Evolutionary conservation across 495 filamentous ascomycete species (phyloP).

Genomic region (Penicillium coprophilum): DNA sequence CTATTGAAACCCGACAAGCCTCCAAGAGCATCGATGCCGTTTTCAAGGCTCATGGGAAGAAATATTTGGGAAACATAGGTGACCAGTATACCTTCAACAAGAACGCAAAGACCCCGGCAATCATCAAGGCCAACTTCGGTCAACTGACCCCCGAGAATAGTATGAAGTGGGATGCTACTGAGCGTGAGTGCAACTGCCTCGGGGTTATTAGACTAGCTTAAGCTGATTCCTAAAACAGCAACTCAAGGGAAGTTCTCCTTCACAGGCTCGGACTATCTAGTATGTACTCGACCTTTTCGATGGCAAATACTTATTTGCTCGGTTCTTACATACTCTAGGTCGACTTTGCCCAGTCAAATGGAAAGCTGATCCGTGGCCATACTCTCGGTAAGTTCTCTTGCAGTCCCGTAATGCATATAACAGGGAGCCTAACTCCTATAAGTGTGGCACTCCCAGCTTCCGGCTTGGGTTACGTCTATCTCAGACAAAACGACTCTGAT

Average conservation of each 20-base stretch:
- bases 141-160: slow-evolving; percentile 56
- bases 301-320: background rate
- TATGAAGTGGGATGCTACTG: slow-evolving; percentile 55
- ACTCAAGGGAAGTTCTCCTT: slow-evolving; percentile 45
- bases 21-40: slow-evolving; percentile 25
- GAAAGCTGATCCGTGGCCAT: slow-evolving; percentile 51
- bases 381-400: slow-evolving; percentile 35
- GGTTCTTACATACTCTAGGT: slow-evolving; percentile 25
- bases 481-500: slow-evolving; percentile 45
- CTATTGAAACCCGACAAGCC: slow-evolving; percentile 19
- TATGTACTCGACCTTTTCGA: slow-evolving; percentile 8
- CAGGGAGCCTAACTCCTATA: slow-evolving; percentile 9
- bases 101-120: slow-evolving; percentile 25
- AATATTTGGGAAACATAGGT: slow-evolving; percentile 28
- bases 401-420: background rate
- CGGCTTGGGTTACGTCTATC: slow-evolving; percentile 48
- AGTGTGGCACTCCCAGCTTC: slow-evolving; percentile 57
- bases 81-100: slow-evolving; percentile 32
- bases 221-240: slow-evolving; percentile 24
- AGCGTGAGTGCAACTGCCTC: slow-evolving; percentile 25
- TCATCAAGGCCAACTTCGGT: slow-evolving; percentile 50
- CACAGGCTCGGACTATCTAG: slow-evolving; percentile 42
- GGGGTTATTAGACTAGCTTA: background rate
- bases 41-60: slow-evolving; percentile 26
- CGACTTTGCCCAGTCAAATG: slow-evolving; percentile 47